Evolutionary conservation across 2,329 filamentous ascomycete species (phyloP).

Genomic region (Aspergillus hiratsukae): DNA sequence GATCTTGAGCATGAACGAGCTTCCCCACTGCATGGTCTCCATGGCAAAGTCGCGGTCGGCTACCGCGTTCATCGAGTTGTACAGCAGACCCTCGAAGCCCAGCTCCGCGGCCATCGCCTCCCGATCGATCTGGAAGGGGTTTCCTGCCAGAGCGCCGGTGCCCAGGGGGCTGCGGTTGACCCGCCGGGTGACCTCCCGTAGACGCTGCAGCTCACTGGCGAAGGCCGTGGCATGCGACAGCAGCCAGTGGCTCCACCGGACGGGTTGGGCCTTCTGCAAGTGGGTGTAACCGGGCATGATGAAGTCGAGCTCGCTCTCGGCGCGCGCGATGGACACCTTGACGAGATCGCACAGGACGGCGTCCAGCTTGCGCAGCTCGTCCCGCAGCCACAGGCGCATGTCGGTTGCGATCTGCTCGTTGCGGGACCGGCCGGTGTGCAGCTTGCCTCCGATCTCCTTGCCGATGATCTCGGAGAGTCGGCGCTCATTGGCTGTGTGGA

Average conservation of each 20-base stretch:
- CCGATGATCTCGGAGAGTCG: conserved; percentile 79
- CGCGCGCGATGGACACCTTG: conserved; percentile 62
- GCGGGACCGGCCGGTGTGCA: conserved; percentile 80
- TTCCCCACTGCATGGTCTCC: conserved; percentile 76
- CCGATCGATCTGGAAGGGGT: conserved; percentile 78
- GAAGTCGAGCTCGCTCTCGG: conserved; percentile 69
- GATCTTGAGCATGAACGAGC: conserved; percentile 73
- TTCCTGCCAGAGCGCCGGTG: conserved; percentile 73
- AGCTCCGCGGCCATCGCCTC: conserved; percentile 73
- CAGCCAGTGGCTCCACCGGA: conserved; percentile 79
- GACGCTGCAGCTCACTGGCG: conserved; percentile 67
- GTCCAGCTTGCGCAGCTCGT: conserved; percentile 68
- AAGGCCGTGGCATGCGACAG: conserved; percentile 71
- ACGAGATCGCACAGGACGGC: conserved; percentile 64
- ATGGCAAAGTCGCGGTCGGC: conserved; percentile 77
- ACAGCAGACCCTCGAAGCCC: conserved; percentile 69
- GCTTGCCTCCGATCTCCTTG: conserved; percentile 77
- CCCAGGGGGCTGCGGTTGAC: conserved; percentile 70
- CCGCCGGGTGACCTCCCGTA: conserved; percentile 67
- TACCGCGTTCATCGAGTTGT: conserved; percentile 73
- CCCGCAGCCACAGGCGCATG: conserved; percentile 83
- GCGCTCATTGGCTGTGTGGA: conserved; percentile 68
- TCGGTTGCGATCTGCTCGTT: conserved; percentile 90
- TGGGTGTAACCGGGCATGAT: conserved; percentile 90
- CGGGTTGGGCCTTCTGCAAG: conserved; percentile 74